Conservation (phyloP, 1,139 yeast genomes). For the Eremothecium cymbalariae region DNA sequence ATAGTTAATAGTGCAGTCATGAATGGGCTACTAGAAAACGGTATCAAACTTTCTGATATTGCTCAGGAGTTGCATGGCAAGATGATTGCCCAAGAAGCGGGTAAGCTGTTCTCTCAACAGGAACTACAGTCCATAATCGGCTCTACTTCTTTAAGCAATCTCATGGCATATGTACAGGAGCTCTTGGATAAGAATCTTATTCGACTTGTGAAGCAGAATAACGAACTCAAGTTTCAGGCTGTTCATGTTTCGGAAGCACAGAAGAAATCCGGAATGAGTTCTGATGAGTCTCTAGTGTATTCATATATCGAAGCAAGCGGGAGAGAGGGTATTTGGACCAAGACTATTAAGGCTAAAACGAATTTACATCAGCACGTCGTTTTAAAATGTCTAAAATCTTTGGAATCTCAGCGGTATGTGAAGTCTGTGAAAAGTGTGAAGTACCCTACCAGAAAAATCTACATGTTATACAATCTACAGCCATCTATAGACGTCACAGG, state of each 20-base stretch:
- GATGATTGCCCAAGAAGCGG: conserved; percentile 46
- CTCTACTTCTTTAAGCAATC: conserved; percentile 35
- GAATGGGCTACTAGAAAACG: conserved; percentile 13
- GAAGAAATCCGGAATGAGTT: conserved; percentile 63
- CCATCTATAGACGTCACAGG: conserved; percentile 96
- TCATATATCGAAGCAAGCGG: conserved; percentile 88
- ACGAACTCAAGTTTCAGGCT: conserved; percentile 65
- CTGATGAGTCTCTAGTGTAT: conserved; percentile 88
- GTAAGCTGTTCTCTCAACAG: conserved; percentile 47
- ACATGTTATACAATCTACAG: conserved; percentile 86
- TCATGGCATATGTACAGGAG: conserved; percentile 58
- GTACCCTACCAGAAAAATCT: conserved; percentile 92
- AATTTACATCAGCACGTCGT: conserved; percentile 92
- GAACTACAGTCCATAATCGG: conserved; percentile 46
- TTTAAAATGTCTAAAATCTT: conserved; percentile 68
- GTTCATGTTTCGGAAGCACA: conserved; percentile 58
- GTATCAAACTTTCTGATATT: conserved; percentile 35
- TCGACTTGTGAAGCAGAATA: conserved; percentile 58
- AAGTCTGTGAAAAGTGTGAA: conserved; percentile 89
- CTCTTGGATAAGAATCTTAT: conserved; percentile 57
- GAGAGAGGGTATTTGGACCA: conserved; percentile 95
- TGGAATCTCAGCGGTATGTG: conserved; percentile 78
- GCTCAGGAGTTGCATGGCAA: conserved; percentile 50
- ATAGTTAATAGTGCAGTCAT: conserved; percentile 7
- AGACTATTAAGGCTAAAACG: conserved; percentile 82